These are phyloP conservation scores for Malassezia globosa DNA, from an alignment of 1,284 basidiomycete genomes.

Conservation along the genomic window DNA sequence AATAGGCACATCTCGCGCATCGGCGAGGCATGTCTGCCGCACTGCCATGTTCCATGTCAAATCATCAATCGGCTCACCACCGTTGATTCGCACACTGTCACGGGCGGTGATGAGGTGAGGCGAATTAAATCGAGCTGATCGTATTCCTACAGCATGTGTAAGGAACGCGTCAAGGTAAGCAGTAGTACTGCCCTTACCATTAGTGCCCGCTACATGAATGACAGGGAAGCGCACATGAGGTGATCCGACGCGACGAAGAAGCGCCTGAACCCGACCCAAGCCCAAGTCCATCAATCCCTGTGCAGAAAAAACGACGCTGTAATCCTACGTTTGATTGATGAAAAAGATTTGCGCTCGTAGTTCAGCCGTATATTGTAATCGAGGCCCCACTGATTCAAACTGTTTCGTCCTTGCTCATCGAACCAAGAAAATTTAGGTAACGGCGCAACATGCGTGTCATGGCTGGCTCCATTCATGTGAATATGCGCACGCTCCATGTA, in stretches of 20 bases:
- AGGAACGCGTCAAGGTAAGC: slow-evolving; percentile 71
- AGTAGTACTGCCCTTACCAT: slow-evolving; percentile 90
- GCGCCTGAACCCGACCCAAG: slow-evolving; percentile 58
- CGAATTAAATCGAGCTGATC: slow-evolving; percentile 76
- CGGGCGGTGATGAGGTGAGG: slow-evolving; percentile 72
- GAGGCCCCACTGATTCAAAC: too few relatives aligned
- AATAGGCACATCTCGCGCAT: slow-evolving; percentile 38
- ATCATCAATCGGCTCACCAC: slow-evolving; percentile 54
- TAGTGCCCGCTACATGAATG: slow-evolving; percentile 86
- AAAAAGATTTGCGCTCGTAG: too few relatives aligned
- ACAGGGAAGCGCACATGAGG: slow-evolving; percentile 66
- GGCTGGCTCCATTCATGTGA: not conserved
- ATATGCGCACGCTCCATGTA: not conserved
- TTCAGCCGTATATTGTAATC: too few relatives aligned
- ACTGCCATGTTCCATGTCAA: slow-evolving; percentile 54
- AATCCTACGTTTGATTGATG: too few relatives aligned
- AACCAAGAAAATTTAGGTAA: too few relatives aligned
- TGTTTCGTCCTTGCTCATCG: too few relatives aligned
- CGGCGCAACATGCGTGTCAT: not conserved
- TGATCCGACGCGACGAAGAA: slow-evolving; percentile 54
- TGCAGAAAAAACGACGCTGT: not conserved
- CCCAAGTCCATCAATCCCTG: slow-evolving; percentile 58
- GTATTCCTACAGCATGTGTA: slow-evolving; percentile 50
- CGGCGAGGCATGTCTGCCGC: slow-evolving; percentile 53
- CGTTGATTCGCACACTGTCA: slow-evolving; percentile 63